Conservation (phyloP, 140 eudicot species). For the Erigeron philadelphicus region DNA sequence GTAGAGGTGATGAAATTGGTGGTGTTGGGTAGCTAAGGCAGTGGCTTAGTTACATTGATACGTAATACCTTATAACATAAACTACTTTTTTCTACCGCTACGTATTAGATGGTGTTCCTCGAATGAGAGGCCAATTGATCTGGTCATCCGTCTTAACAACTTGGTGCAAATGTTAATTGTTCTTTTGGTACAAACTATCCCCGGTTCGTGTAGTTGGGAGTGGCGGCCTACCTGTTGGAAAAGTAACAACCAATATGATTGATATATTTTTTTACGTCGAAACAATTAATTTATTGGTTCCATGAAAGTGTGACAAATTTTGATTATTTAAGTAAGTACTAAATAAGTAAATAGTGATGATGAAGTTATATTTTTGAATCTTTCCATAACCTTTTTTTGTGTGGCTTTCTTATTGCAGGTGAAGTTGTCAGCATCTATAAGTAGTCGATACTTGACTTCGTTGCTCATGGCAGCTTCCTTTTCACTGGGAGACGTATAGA, state of each 20-base stretch:
- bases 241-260: conserved; percentile 36
- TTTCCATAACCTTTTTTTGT: neutral
- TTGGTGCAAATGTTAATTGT: conserved; percentile 94
- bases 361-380: neutral
- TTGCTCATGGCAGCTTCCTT: conserved; percentile 89
- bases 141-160: conserved; percentile 93
- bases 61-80: neutral
- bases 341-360: too few relatives aligned
- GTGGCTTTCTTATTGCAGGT: conserved; percentile 40
- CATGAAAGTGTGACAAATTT: neutral
- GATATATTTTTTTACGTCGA: neutral
- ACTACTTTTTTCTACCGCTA: conserved; percentile 45
- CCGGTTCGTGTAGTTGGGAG: conserved; percentile 84
- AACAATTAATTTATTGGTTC: neutral
- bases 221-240: conserved; percentile 98
- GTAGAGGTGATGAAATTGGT: neutral
- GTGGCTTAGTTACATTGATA: neutral
- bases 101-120: conserved; percentile 90
- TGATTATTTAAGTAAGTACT: neutral
- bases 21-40: neutral
- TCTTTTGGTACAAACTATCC: conserved; percentile 91
- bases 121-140: conserved; percentile 97
- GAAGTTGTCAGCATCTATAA: conserved; percentile 73
- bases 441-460: conserved; percentile 90
- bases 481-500: conserved; percentile 70